Evolutionary conservation across 345 rosid genomes (phyloP).

Genomic region (Linum tenue): DNA sequence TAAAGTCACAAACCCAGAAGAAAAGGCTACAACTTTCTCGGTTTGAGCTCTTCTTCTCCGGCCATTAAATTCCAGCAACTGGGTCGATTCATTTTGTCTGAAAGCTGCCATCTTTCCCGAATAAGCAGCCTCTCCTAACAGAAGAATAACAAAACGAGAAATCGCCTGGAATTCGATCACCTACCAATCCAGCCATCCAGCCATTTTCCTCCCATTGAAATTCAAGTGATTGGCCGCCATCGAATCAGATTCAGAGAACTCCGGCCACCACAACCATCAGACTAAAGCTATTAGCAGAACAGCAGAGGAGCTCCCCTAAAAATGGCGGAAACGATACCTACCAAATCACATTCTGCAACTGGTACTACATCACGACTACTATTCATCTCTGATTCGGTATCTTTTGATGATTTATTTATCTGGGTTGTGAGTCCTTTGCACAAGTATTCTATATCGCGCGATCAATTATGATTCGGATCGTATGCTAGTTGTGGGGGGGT

Average conservation of each 20-base stretch:
- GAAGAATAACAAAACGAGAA: too few species aligned
- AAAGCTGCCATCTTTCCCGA: not conserved
- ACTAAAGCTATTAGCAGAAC: not conserved
- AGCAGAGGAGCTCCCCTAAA: not conserved
- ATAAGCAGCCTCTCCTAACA: too few species aligned
- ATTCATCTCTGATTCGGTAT: too few species aligned
- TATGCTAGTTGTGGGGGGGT: too few species aligned
- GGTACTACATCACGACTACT: not conserved
- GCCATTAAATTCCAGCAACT: too few species aligned
- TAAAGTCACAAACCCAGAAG: too few species aligned
- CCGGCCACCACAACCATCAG: not conserved
- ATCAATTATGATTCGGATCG: too few species aligned
- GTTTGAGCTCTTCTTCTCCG: too few species aligned
- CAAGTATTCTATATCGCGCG: not conserved
- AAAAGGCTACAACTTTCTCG: too few species aligned
- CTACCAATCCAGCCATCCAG: not conserved
- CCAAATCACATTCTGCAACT: not conserved
- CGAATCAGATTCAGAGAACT: not conserved
- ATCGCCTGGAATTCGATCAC: slow-evolving; percentile 46
- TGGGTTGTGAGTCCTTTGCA: too few species aligned
- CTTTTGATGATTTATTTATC: not conserved
- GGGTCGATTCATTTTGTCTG: not conserved
- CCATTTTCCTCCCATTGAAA: too few species aligned
- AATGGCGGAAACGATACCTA: not conserved
- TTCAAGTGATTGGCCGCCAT: too few species aligned